These are phyloP conservation scores for Venturiaceae sp. DNA, from an alignment of 2,329 filamentous ascomycete genomes.

Conservation along the genomic window DNA sequence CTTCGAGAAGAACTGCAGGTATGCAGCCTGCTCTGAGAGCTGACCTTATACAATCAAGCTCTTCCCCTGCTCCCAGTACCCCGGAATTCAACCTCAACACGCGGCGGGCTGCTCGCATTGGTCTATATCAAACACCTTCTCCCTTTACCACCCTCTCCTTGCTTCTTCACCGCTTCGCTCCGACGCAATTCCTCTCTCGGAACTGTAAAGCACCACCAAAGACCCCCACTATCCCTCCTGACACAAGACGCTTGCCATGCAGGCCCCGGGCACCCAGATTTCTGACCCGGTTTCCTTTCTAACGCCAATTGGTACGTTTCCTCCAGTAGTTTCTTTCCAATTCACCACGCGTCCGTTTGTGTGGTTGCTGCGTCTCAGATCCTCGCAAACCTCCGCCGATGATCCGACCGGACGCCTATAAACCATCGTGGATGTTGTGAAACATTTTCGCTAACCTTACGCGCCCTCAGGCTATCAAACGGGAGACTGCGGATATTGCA, in stretches of 20 bases:
- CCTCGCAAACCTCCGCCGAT: conserved; percentile 2
- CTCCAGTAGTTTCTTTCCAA: conserved; percentile 25
- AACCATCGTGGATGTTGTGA: neutral
- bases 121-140: neutral
- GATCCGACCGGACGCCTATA: neutral
- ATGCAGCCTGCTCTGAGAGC: no score
- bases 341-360: conserved; percentile 26
- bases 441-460: neutral
- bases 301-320: conserved; percentile 29
- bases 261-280: neutral
- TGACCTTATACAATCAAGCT: neutral
- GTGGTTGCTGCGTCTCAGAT: conserved; percentile 17
- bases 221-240: neutral
- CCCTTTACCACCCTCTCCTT: neutral
- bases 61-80: no score
- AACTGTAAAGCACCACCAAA: neutral
- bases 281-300: conserved; percentile 15
- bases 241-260: conserved; percentile 2
- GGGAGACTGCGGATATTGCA: conserved; percentile 42
- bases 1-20: no score
- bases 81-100: no score
- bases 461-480: conserved; percentile 33
- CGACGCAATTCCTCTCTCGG: neutral
- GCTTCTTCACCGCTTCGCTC: neutral
- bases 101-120: neutral